These are phyloP conservation scores for Aspergillus sp. DNA, from an alignment of 2,329 filamentous ascomycete genomes.

Conservation along the genomic window DNA sequence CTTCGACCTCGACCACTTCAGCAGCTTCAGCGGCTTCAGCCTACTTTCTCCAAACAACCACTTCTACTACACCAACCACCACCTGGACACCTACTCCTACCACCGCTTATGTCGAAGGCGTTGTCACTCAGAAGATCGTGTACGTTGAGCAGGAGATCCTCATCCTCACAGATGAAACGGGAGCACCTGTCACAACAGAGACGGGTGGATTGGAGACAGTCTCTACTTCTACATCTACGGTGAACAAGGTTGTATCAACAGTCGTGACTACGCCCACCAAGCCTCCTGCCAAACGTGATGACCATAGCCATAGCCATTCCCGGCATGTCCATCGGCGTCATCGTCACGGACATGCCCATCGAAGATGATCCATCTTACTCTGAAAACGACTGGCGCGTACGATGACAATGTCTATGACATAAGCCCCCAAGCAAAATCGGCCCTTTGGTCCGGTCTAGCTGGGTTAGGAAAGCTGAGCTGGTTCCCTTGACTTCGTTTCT, in stretches of 20 bases:
- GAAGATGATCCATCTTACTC: not conserved
- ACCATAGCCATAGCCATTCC: slow-evolving; percentile 19
- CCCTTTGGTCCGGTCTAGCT: not conserved
- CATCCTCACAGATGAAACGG: slow-evolving; percentile 30
- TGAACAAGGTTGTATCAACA: slow-evolving; percentile 26
- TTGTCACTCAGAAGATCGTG: slow-evolving; percentile 31
- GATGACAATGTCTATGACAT: not conserved
- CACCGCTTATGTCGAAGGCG: slow-evolving; percentile 27
- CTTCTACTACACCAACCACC: not conserved
- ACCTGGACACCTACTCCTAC: slow-evolving; percentile 29
- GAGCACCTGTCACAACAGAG: slow-evolving; percentile 28
- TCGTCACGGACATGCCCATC: slow-evolving; percentile 26
- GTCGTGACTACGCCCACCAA: slow-evolving; percentile 24
- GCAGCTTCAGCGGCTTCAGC: not conserved
- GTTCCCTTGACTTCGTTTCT: not conserved
- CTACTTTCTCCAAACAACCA: not conserved
- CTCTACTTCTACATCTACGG: slow-evolving; percentile 27
- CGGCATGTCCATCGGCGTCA: slow-evolving; percentile 29
- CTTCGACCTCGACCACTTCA: not conserved
- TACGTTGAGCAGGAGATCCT: slow-evolving; percentile 34
- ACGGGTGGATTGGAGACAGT: slow-evolving; percentile 27
- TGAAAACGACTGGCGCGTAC: not conserved
- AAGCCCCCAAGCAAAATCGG: not conserved
- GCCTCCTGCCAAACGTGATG: slow-evolving; percentile 21
- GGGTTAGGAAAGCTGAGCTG: not conserved